These are phyloP conservation scores for Iris pallida DNA, from an alignment of 116 monocot species.

Conservation along the genomic window DNA sequence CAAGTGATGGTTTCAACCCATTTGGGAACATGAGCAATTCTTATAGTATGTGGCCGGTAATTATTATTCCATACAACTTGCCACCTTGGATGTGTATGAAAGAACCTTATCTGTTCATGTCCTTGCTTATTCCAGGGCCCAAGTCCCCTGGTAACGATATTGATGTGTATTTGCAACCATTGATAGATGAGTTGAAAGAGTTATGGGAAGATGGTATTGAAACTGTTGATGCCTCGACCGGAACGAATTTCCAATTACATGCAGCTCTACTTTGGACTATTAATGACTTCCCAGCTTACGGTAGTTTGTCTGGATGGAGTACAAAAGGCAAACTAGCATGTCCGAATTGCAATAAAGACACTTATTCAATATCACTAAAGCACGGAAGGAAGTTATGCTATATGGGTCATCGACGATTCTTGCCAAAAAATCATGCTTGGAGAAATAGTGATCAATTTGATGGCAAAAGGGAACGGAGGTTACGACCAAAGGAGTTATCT, in stretches of 20 bases:
- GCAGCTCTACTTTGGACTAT: conserved; percentile 4
- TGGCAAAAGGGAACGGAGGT: background rate
- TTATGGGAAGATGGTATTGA: conserved; percentile 1
- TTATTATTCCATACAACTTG: conserved; percentile 7
- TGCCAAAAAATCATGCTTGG: background rate
- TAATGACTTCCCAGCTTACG: background rate
- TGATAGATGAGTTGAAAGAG: conserved; percentile 4
- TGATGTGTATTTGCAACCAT: conserved; percentile 9
- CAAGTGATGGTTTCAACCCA: conserved; percentile 27
- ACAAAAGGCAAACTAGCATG: background rate
- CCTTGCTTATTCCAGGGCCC: conserved; percentile 15
- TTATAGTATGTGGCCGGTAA: conserved; percentile 11
- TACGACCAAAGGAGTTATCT: background rate
- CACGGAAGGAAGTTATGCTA: background rate
- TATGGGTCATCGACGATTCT: background rate
- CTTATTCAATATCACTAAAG: too few relatives aligned
- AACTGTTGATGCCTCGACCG: background rate
- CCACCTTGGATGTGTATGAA: conserved; percentile 15
- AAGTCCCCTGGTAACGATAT: background rate
- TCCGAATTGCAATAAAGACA: background rate
- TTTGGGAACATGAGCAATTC: background rate
- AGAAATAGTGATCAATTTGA: background rate
- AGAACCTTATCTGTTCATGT: background rate
- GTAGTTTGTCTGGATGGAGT: background rate
- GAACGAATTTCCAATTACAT: background rate